A percentile compares a stretch with the other conserved stretches of the same genome.
Conservation (phyloP, 495 filamentous ascomycete genomes). For the Penicillium longicatenatum region DNA sequence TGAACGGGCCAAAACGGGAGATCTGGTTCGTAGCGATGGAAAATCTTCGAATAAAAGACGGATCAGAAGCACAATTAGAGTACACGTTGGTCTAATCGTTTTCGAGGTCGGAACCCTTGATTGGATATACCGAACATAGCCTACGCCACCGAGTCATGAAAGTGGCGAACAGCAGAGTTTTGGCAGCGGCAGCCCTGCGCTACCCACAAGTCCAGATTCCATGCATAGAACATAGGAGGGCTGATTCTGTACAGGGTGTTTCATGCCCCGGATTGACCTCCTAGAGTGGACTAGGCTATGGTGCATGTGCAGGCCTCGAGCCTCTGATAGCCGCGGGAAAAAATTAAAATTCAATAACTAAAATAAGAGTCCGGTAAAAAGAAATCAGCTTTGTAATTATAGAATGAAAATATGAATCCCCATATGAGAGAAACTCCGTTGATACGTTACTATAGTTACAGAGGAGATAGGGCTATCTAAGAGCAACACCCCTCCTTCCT, state of each 20-base stretch:
- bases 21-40: too few species aligned
- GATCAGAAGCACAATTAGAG: neutral
- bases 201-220: neutral
- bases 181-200: neutral
- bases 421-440: neutral
- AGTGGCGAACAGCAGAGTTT: slow-evolving; percentile 19
- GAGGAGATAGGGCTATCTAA: neutral
- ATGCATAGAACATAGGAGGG: neutral
- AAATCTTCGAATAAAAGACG: too few species aligned
- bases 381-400: neutral
- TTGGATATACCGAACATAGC: neutral
- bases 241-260: slow-evolving; percentile 1
- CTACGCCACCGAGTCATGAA: slow-evolving; percentile 27
- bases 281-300: slow-evolving; percentile 9
- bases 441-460: neutral
- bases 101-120: neutral
- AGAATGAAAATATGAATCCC: neutral
- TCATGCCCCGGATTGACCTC: slow-evolving; percentile 15
- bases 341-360: too few species aligned
- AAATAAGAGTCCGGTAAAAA: slow-evolving; percentile 3
- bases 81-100: neutral
- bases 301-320: slow-evolving; percentile 17
- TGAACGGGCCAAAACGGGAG: too few species aligned
- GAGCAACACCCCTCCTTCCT: neutral
- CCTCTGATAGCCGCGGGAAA: slow-evolving; percentile 7